Evolutionary conservation across 2,329 filamentous ascomycete genomes (phyloP), one percentile per base, ranked within the genome.

Genomic region (Periconia sp.): DNA sequence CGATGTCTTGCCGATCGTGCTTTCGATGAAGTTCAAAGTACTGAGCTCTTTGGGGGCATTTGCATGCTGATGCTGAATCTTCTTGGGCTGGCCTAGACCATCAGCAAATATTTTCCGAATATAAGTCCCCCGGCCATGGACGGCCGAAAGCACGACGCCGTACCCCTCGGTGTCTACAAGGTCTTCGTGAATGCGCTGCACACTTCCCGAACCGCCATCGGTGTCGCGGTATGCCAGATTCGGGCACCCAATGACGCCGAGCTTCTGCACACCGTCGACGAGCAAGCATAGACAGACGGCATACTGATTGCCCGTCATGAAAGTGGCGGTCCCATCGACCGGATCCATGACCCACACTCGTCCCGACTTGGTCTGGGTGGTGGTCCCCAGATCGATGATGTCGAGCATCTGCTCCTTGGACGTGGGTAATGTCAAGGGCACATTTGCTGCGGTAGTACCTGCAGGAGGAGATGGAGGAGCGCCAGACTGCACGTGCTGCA

Each of bases 271-370:
- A 3, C 85, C 85, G 49, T 85, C 75, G 53, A 84, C 79, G 2
- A 87, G 69, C 57, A 88, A 70, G 2, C 82, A 81, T 18, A 87
- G 72, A 55, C 82, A 83, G 3, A 88, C 82, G 2, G 81, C 85
- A 50, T 87, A 88, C 70, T 88, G 85, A 68, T 84, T 78, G 2
- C 82, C 82, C 40, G 73, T 73, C 58, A 88, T 80, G 54, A 86
- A 88, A 0, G 84, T 82, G 15, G 81, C 81, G 1, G 85, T 88
- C 30, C 85, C 85, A 59, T 88, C 85, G 8, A 88, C 81, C 0
- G 85, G 85, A 62, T 88, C 85, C 65, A 88, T 79, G 30, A 85
- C 79, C 85, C 85, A 88, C 48, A 82, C 78, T 1, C 72, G 54
- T 1, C 72, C 71, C n/a, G 80, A 73, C 19, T 54, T 52, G 27